phyloP scores from a whole-genome alignment of 2,329 filamentous ascomycete genomes.

The Ophiocordyceps camponoti-leonardi region DNA sequence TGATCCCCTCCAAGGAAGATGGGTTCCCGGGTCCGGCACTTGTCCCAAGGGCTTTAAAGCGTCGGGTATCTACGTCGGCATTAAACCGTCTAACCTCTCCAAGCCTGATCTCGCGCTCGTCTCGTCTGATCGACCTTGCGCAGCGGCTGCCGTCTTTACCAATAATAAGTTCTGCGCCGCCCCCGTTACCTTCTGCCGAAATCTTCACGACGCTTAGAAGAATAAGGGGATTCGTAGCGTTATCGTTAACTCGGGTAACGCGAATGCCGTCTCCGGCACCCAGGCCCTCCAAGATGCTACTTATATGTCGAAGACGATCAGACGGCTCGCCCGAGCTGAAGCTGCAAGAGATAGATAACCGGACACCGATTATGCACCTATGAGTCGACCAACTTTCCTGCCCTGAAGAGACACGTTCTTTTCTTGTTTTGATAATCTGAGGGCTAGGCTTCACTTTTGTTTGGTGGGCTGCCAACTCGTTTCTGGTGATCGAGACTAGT shows the following conservation, averaged over 20 bases:
- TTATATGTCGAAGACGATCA: constrained; percentile 63
- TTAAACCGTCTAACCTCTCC: constrained; percentile 82
- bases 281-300: constrained; percentile 78
- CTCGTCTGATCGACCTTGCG: constrained; percentile 69
- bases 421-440: no score
- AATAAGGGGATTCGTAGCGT: constrained; percentile 63
- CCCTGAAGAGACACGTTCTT: no score
- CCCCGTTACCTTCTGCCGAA: constrained; percentile 70
- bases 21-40: constrained; percentile 66
- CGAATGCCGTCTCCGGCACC: constrained; percentile 89
- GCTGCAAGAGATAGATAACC: no score
- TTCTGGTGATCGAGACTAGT: no score
- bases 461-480: no score
- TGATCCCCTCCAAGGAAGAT: constrained; percentile 80
- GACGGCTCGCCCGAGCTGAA: no score
- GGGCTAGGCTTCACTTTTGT: no score
- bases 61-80: constrained; percentile 76
- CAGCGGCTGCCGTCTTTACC: constrained; percentile 85
- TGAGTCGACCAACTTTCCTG: no score
- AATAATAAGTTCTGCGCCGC: constrained; percentile 98
- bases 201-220: constrained; percentile 47
- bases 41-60: constrained; percentile 85
- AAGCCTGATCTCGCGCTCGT: constrained; percentile 85
- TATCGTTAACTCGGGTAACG: constrained; percentile 88
- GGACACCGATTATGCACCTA: no score